Percentiles rank a stretch among this genome's conserved stretches.
phyloP scores from a whole-genome alignment of 2,329 filamentous ascomycete species.

The Hypoxylon rubiginosum region DNA sequence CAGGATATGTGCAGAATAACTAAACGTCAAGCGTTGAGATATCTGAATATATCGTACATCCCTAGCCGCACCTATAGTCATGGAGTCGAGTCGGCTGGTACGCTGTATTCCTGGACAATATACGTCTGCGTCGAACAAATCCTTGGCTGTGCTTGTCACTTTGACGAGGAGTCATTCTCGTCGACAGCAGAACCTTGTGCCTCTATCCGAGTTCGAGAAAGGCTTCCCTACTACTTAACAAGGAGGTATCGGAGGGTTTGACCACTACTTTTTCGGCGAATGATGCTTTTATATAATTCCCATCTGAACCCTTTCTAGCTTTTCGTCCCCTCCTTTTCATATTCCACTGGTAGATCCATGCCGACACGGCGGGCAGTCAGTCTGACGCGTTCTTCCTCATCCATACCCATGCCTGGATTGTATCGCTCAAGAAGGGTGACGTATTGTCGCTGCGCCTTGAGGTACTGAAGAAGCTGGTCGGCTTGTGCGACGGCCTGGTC shows the following conservation, averaged over 20 bases:
- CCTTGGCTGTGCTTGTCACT: neutral
- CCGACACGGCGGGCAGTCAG: slow-evolving; percentile 89
- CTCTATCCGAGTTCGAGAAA: neutral
- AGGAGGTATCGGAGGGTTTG: neutral
- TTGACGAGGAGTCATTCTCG: neutral
- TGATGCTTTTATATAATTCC: neutral
- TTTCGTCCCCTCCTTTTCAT: slow-evolving; percentile 38
- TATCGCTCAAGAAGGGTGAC: slow-evolving; percentile 87
- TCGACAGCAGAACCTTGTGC: neutral
- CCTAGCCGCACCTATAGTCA: neutral
- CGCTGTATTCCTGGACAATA: neutral
- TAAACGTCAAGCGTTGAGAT: neutral
- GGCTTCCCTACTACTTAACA: neutral
- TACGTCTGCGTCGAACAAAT: neutral
- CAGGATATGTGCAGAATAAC: neutral
- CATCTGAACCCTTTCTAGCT: neutral
- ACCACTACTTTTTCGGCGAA: neutral
- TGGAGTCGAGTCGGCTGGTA: neutral
- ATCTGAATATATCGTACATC: neutral
- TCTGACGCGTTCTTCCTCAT: slow-evolving; percentile 84
- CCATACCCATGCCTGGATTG: slow-evolving; percentile 92
- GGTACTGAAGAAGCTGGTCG: slow-evolving; percentile 85
- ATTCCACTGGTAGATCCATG: slow-evolving; percentile 85
- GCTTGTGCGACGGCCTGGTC: slow-evolving; percentile 63
- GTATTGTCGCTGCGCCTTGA: slow-evolving; percentile 88